A percentile compares a stretch with the other conserved stretches of the same genome.
These are phyloP conservation scores for Trametes meyenii DNA, from an alignment of 768 basidiomycete species.

Conservation along the genomic window DNA sequence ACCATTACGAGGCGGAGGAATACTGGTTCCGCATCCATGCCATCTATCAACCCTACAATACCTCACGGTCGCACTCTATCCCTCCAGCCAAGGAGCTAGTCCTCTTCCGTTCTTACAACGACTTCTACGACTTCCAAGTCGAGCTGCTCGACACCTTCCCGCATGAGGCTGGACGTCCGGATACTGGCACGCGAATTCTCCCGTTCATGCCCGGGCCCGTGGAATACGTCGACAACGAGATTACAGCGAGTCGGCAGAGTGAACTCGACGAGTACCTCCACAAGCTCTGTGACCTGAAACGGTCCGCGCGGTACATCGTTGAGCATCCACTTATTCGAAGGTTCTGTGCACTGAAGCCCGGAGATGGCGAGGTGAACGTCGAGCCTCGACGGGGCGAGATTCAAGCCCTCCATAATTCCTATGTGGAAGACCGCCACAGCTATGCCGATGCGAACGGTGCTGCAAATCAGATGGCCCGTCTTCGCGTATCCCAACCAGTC, in stretches of 20 bases:
- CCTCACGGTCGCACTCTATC: constrained; percentile 54
- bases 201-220: constrained; percentile 98
- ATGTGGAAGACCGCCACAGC: constrained; percentile 23
- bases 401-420: constrained; percentile 46
- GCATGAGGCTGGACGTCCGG: constrained; percentile 83
- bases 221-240: constrained; percentile 75
- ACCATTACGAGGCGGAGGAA: constrained; percentile 93
- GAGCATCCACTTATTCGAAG: constrained; percentile 78
- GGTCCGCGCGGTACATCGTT: constrained; percentile 76
- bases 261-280: constrained; percentile 91
- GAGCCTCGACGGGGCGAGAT: constrained; percentile 63
- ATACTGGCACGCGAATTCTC: constrained; percentile 70
- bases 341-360: constrained; percentile 84
- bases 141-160: constrained; percentile 85
- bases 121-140: constrained; percentile 98
- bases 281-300: constrained; percentile 73
- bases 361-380: constrained; percentile 76
- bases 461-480: constrained; percentile 49
- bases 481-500: constrained; percentile 50
- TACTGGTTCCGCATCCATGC: constrained; percentile 98
- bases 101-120: constrained; percentile 94
- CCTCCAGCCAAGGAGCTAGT: constrained; percentile 78
- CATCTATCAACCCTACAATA: constrained; percentile 80
- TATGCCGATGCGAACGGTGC: constrained; percentile 40
- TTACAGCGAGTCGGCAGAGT: constrained; percentile 76